Evolutionary conservation across 2,329 filamentous ascomycete genomes (phyloP).

Genomic region (Penicillium psychrosexuale): DNA sequence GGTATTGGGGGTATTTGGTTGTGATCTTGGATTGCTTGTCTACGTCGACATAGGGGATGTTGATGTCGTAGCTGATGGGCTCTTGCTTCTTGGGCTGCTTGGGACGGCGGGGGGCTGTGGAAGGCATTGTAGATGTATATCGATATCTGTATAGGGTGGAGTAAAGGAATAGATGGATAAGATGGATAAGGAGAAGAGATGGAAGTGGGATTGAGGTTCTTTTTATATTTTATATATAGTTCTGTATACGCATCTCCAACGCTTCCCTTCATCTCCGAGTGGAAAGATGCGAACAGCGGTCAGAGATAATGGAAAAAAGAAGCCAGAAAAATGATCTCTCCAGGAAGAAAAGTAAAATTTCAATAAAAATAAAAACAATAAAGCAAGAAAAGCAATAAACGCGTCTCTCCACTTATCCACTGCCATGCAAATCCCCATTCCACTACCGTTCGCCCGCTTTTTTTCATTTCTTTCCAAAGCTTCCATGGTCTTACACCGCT

Average conservation of each 20-base stretch:
- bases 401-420: neutral
- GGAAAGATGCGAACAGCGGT: slow-evolving; percentile 9
- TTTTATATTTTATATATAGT: slow-evolving; percentile 7
- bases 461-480: neutral
- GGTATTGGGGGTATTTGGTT: slow-evolving; percentile 46
- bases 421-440: neutral
- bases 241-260: neutral
- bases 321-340: neutral
- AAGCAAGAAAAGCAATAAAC: neutral
- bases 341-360: neutral
- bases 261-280: slow-evolving; percentile 2
- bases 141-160: neutral
- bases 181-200: slow-evolving; percentile 3
- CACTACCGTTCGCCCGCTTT: neutral
- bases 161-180: neutral
- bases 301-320: neutral
- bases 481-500: slow-evolving; percentile 4
- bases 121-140: slow-evolving; percentile 27
- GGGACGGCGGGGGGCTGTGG: slow-evolving; percentile 32
- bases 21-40: slow-evolving; percentile 37
- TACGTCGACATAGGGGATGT: slow-evolving; percentile 48
- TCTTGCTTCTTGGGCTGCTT: slow-evolving; percentile 30
- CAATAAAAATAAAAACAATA: neutral
- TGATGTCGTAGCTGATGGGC: slow-evolving; percentile 48
- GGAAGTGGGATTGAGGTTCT: neutral